Evolutionary conservation across 352 stramenopile species (phyloP), one percentile per base, ranked within the genome.

Genomic region (Thraustotheca clavata): DNA sequence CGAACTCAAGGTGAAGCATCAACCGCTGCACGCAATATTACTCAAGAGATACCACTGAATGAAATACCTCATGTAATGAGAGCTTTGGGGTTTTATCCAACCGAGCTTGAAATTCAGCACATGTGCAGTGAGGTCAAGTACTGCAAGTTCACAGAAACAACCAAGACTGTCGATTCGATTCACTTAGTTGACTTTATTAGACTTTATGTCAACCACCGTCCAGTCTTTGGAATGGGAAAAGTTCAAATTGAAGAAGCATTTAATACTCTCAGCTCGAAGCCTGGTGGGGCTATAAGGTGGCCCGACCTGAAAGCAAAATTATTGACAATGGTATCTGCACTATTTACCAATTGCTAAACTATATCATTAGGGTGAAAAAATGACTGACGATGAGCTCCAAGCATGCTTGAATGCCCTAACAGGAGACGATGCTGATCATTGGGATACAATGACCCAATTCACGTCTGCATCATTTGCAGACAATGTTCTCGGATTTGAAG

Each of bases 61-160:
- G 91, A 97, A 69, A 89, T 98, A 34, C 89, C 92, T 9, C 94
- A 95, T 54, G 81, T 97, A 36, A 94, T 98, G 80, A 80, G 91
- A 38, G 88, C 90, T 8, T 71, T 98, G 22, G 92, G 92, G 9
- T 97, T 86, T 67, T 98, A 98, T 70, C 91, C 91, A 12, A 94
- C 83, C 2, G 86, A 98, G 71, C 73, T 88, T 31, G 89, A 97
- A 71, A 90, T 95, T 47, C 78, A 93, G 63, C 77, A 94, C 73
- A 93, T 96, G 80, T 86, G 81, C 67, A 88, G 79, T 47, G 88
- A 94, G 39, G 76, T 95, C 32, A 87, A 89, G 67, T 91, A 90
- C 75, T 82, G 76, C 40, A 71, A 75, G 52, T 92, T 92, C 63
- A 87, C 78, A 0, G 71, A 90, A 69, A 90, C 78, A 22, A 86